A percentile compares a stretch with the other conserved stretches of the same genome.
Evolutionary conservation across 1,284 basidiomycete genomes (phyloP).

Genomic region (Rhodotorula sp.): DNA sequence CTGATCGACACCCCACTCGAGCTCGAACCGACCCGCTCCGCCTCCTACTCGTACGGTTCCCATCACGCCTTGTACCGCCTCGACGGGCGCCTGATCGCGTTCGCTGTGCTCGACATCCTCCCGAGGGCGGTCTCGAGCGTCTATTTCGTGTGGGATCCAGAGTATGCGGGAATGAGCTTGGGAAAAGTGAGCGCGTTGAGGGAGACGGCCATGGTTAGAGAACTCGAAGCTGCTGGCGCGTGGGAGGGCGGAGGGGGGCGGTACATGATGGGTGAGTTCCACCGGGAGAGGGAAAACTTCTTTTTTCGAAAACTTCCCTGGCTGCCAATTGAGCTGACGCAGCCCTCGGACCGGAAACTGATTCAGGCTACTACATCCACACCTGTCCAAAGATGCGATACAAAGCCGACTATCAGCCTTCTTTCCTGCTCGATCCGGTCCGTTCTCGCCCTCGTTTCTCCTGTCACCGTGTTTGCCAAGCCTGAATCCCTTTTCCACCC

Average conservation of each 20-base stretch:
- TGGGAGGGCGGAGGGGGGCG: slow-evolving; percentile 19
- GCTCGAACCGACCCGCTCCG: slow-evolving; percentile 26
- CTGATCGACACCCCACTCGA: slow-evolving; percentile 73
- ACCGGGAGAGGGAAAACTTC: neutral
- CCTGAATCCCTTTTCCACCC: too few species aligned
- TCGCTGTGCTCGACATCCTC: slow-evolving; percentile 88
- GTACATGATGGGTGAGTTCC: slow-evolving; percentile 74
- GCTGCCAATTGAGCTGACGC: neutral
- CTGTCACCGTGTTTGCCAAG: too few species aligned
- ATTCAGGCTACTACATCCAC: slow-evolving; percentile 82
- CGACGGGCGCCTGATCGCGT: slow-evolving; percentile 76
- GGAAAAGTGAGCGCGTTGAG: slow-evolving; percentile 87
- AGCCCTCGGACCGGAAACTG: too few species aligned
- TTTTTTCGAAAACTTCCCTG: neutral
- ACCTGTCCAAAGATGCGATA: slow-evolving; percentile 94
- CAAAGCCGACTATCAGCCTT: slow-evolving; percentile 88
- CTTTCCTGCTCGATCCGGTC: slow-evolving; percentile 83
- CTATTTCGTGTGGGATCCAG: slow-evolving; percentile 88
- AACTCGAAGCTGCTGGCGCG: slow-evolving; percentile 72
- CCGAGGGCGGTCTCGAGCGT: slow-evolving; percentile 88
- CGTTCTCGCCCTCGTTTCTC: slow-evolving; percentile 37
- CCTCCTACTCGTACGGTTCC: slow-evolving; percentile 37
- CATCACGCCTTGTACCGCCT: slow-evolving; percentile 63
- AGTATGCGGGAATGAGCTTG: slow-evolving; percentile 70
- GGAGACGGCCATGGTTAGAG: slow-evolving; percentile 68